phyloP scores from a whole-genome alignment of 306 rosid genomes.

The Parietaria judaica region DNA sequence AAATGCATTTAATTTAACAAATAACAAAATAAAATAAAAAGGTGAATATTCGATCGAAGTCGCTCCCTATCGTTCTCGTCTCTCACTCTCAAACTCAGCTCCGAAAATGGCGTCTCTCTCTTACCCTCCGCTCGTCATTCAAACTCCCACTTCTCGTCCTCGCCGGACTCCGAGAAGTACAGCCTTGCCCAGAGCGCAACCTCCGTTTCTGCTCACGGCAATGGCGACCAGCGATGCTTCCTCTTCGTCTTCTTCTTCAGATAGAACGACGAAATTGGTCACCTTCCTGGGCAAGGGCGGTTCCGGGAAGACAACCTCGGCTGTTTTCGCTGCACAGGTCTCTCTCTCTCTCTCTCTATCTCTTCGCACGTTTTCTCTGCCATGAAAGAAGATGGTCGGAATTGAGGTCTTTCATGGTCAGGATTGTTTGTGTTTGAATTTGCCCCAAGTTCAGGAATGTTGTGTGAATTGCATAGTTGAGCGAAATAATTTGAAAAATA shows the following conservation, averaged over 20 bases:
- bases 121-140: slow-evolving; percentile 22
- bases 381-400: no score
- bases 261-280: slow-evolving; percentile 42
- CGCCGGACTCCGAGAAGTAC: slow-evolving; percentile 1
- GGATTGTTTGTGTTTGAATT: no score
- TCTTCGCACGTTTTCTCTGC: background rate
- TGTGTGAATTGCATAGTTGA: no score
- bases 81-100: background rate
- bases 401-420: no score
- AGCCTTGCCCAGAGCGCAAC: background rate
- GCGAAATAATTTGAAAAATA: no score
- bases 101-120: slow-evolving; percentile 24
- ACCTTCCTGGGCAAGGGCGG: slow-evolving; percentile 97
- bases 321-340: slow-evolving; percentile 90
- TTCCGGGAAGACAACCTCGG: slow-evolving; percentile 84
- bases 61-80: background rate
- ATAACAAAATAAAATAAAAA: no score
- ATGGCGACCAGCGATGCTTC: slow-evolving; percentile 18
- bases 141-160: slow-evolving; percentile 16
- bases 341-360: background rate
- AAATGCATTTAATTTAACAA: no score
- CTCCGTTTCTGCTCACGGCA: slow-evolving; percentile 3
- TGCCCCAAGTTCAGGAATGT: no score
- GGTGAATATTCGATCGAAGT: no score
- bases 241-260: slow-evolving; percentile 21